Conservation (phyloP, 2,329 filamentous ascomycete genomes). For the Nemania sp. region DNA sequence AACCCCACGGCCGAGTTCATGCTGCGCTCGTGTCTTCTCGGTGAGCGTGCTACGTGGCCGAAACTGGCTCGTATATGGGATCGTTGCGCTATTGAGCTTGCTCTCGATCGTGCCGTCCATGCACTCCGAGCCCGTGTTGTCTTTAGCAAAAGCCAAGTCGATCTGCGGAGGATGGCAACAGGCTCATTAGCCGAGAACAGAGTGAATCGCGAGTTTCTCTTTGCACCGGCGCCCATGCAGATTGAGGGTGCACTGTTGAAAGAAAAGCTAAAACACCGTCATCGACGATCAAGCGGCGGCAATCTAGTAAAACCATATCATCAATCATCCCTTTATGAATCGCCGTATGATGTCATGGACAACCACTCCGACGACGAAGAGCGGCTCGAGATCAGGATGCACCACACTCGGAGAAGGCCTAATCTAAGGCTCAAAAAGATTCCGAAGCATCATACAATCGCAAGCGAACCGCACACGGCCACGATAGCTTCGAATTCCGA, state of each 20-base stretch:
- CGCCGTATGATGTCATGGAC: conserved; percentile 48
- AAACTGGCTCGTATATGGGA: conserved; percentile 84
- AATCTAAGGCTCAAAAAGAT: conserved; percentile 49
- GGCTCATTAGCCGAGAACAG: conserved; percentile 34
- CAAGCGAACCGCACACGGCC: conserved; percentile 37
- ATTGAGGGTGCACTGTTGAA: conserved; percentile 29
- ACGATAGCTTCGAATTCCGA: conserved; percentile 33
- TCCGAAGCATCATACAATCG: conserved; percentile 44
- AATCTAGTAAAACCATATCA: conserved; percentile 47
- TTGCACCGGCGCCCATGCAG: conserved; percentile 20
- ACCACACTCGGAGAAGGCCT: conserved; percentile 38
- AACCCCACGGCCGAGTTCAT: conserved; percentile 90
- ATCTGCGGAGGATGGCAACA: conserved; percentile 54
- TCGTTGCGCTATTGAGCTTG: conserved; percentile 84
- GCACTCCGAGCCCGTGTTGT: conserved; percentile 68
- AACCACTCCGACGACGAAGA: conserved; percentile 51
- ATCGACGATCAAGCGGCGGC: conserved; percentile 55
- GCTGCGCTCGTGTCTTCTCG: conserved; percentile 72
- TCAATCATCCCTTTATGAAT: conserved; percentile 41
- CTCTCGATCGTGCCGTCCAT: conserved; percentile 76
- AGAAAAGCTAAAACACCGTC: conserved; percentile 41
- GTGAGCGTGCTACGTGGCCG: conserved; percentile 89
- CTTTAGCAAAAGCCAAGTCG: conserved; percentile 67
- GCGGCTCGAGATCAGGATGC: conserved; percentile 46
- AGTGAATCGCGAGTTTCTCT: conserved; percentile 28